Percentiles rank a stretch among this genome's conserved stretches.
Evolutionary conservation across 1,139 yeast genomes (phyloP).

Genomic region (Debaryomyces fabryi): DNA sequence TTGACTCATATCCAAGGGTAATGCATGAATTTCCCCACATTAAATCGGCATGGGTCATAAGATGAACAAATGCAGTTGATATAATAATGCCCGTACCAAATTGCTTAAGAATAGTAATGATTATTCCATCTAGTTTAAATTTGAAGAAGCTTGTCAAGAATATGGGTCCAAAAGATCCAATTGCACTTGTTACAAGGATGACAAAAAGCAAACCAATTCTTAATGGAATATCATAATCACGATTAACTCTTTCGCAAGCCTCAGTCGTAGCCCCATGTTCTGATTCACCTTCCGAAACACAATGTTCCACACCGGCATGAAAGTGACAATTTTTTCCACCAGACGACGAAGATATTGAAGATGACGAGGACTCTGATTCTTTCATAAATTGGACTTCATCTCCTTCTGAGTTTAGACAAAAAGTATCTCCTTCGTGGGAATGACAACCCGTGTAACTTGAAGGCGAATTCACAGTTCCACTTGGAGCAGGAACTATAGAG

Average conservation of each 20-base stretch:
- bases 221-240: conserved; percentile 31
- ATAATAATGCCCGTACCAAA: conserved; percentile 31
- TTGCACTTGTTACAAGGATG: conserved; percentile 30
- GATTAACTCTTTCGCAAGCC: conserved; percentile 21
- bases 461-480: conserved; percentile 22
- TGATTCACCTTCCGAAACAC: conserved; percentile 22
- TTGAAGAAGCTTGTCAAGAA: conserved; percentile 21
- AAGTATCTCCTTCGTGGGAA: conserved; percentile 27
- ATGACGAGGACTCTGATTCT: conserved; percentile 12
- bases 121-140: conserved; percentile 23
- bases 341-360: conserved; percentile 8
- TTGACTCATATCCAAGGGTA: conserved; percentile 27
- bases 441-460: conserved; percentile 32
- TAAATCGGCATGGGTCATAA: conserved; percentile 22
- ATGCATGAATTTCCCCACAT: conserved; percentile 33
- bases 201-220: conserved; percentile 35
- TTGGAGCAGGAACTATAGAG: conserved; percentile 29
- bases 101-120: conserved; percentile 25
- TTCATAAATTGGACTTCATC: conserved; percentile 28
- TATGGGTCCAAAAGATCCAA: conserved; percentile 33
- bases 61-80: conserved; percentile 32
- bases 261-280: conserved; percentile 13
- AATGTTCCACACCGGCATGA: conserved; percentile 46
- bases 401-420: conserved; percentile 22
- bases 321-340: conserved; percentile 33